Conservation (phyloP, 2,329 filamentous ascomycete species). For the Didymella glomerata region DNA sequence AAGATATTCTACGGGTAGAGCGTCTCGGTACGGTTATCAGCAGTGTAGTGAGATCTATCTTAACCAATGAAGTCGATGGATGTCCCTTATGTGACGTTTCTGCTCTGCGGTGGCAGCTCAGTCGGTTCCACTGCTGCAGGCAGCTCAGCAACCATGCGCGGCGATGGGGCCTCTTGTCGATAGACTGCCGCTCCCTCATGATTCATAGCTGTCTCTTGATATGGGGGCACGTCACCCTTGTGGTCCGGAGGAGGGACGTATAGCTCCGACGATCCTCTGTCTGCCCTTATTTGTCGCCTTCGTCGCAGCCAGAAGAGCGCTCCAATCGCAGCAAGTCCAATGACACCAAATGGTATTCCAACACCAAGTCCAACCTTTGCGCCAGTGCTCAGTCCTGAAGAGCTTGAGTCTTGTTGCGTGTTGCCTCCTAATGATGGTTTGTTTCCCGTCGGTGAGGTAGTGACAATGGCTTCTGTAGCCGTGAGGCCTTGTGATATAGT, state of each 20-base stretch:
- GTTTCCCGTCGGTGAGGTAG: neutral
- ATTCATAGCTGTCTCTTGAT: constrained; percentile 5
- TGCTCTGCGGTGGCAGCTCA: neutral
- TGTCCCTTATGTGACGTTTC: neutral
- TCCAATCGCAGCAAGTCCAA: constrained; percentile 17
- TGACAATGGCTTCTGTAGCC: neutral
- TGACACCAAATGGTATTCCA: constrained; percentile 16
- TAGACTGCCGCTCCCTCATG: constrained; percentile 2
- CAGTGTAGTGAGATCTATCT: neutral
- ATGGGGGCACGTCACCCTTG: neutral
- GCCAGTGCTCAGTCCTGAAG: constrained; percentile 8
- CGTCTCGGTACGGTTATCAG: neutral
- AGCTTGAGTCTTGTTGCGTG: neutral
- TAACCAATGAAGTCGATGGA: neutral
- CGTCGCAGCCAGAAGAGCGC: constrained; percentile 14
- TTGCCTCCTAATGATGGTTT: neutral
- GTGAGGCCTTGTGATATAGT: neutral
- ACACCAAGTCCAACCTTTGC: constrained; percentile 21
- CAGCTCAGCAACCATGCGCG: neutral
- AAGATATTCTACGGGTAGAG: neutral
- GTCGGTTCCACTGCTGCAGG: neutral
- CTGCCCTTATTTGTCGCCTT: neutral
- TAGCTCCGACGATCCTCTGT: neutral
- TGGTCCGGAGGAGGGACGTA: neutral
- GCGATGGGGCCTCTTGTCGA: constrained; percentile 6